A percentile compares a stretch with the other conserved stretches of the same genome.
Conservation (phyloP, 768 basidiomycete species). For the Brasilioporus rufonigricans region DNA sequence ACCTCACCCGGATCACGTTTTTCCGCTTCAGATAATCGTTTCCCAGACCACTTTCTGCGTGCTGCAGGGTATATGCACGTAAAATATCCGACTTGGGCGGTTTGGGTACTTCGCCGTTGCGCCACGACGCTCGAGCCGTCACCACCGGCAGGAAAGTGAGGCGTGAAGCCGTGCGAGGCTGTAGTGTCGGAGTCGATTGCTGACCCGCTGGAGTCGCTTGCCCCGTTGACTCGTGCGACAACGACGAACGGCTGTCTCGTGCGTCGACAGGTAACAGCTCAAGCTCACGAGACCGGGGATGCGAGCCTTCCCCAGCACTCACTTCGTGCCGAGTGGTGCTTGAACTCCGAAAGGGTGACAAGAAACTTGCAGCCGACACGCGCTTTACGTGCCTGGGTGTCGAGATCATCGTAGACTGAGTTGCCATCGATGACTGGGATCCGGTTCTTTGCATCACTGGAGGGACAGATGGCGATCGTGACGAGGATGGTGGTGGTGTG, state of each 20-base stretch:
- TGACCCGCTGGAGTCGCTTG: conserved; percentile 14
- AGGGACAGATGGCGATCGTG: conserved; percentile 5
- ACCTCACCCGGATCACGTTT: conserved; percentile 88
- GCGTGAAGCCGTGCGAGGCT: conserved; percentile 20
- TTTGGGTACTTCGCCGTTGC: conserved; percentile 33
- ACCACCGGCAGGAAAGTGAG: conserved; percentile 22
- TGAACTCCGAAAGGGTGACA: conserved; percentile 26
- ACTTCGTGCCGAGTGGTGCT: conserved; percentile 8
- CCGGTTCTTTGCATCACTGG: conserved; percentile 15
- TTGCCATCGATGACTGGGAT: conserved; percentile 26
- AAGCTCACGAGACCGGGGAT: conserved; percentile 12
- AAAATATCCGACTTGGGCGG: conserved; percentile 55
- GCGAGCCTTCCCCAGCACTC: conserved; percentile 9
- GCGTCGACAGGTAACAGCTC: conserved; percentile 26
- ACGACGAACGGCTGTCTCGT: conserved; percentile 22
- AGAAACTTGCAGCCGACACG: conserved; percentile 27
- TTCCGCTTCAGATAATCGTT: conserved; percentile 92
- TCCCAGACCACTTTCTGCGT: conserved; percentile 91
- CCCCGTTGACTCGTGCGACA: conserved; percentile 16
- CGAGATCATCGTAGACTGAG: conserved; percentile 12
- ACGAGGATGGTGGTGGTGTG: background rate
- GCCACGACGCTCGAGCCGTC: conserved; percentile 16
- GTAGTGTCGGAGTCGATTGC: conserved; percentile 11
- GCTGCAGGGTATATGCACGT: conserved; percentile 75
- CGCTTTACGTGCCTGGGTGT: conserved; percentile 24